Evolutionary conservation across 1,284 basidiomycete genomes (phyloP), one percentile per base, ranked within the genome.

Genomic region (Ustilago shanxiensis): DNA sequence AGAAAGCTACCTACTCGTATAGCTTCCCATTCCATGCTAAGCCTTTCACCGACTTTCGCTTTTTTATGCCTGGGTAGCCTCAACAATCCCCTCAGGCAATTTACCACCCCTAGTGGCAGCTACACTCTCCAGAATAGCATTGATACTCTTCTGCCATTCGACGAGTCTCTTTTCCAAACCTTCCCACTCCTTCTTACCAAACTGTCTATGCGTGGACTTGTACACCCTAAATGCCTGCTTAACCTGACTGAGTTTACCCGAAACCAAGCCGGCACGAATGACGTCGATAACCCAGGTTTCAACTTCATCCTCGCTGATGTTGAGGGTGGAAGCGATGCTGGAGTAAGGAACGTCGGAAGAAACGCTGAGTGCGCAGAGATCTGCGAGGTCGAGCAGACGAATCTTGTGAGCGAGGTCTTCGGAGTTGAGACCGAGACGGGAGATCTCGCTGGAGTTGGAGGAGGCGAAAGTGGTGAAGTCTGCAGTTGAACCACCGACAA

Each of bases 231-330:
- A 83, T 14, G 81, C 77, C 24, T 76, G 56, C 35, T 78, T 79
- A 13, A 84, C 82, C 66, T 86, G 84, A 39, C 77, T 80, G 20
- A 86, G 75, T 65, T 85, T 85, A 24, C 84, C 84, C 0, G 62
- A 65, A 2, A 85, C 84, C 14, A 86, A 63, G 6, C 84, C 84
- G 16, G 83, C 84, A 11, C 84, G 80, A 51, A 86, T 85, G 33
- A 86, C 83, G 45, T 86, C 84, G 54, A 86, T 86, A n/a, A 86
- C 81, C 84, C 84, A 85, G 16, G 68, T 47, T 72, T 86, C 84
- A 4, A 86, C 84, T n/a, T 84, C 80, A 33, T 74, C 73, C 26
- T 70, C 54, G 5, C 45, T 29, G 22, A 84, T 71, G 16, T 72
- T 49, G 41, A 85, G 66, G 26, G 69, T 68, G 22, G 63, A 28